Base-by-base conservation (phyloP, 1,139 yeast species). In the Zygoascus sp. region DNA sequence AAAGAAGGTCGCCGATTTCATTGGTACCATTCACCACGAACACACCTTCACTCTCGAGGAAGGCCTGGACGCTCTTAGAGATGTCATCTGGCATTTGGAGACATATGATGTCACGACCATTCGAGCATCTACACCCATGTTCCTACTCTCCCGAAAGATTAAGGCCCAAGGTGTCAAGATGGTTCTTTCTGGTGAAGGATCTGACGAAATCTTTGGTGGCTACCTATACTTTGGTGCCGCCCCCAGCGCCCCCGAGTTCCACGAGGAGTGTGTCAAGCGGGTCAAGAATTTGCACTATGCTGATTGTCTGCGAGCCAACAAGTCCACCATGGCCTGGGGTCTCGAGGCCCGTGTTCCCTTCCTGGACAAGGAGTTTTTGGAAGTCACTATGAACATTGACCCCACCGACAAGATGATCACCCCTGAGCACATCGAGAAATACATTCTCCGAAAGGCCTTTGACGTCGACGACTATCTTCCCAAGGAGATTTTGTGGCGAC, bases 311-410 rank as follows among this genome's bases (percentile, higher is more conserved):
- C 84, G 99, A 70, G 99, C 99, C 58, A 92, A 92, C 87, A 92
- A 92, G 74, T 90, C 97, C 30, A 92, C 99, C 53, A 87, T 92
- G 97, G 98, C 99, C 36, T 92, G 99, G 99, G 99, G 99, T 68
- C 79, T 92, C 58, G 99, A 92, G 75, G 98, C 98, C 52, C 86
- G 99, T 73, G 98, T 92, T 60, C 99, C 99, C 57, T 92, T 92
- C 83, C 79, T 92, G 72, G 99, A 92, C 71, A 87, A 82, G 73
- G 78, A 83, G 65, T 92, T 92, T 78, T 76, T 92, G 69, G 89
- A 90, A 62, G 82, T 87, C 43, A 81, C 95, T 69, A 85, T 92
- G 97, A 83, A 85, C 83, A 85, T 92, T 64, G 83, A 84, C 70
- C 97, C 99, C 56, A 77, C 78, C 58, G 97, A 92, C 63, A 94